phyloP scores from a whole-genome alignment of 2,329 filamentous ascomycete species.

The Neonectria punicea region DNA sequence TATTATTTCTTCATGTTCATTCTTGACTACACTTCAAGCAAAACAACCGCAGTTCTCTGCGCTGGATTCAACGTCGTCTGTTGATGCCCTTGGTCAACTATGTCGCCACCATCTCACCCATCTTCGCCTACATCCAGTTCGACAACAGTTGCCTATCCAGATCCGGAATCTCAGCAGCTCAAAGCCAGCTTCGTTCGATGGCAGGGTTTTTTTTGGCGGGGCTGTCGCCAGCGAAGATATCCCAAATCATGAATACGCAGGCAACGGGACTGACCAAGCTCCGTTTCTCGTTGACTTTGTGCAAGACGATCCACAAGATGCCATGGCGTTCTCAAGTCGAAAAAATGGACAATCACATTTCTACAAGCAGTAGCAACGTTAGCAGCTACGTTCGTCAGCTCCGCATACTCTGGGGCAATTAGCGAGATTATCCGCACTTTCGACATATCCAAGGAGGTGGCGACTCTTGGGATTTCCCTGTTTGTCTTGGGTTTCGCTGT shows the following conservation, averaged over 20 bases:
- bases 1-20: too few relatives aligned
- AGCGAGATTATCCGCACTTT: conserved; percentile 65
- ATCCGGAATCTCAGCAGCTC: too few relatives aligned
- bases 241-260: conserved; percentile 55
- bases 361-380: conserved; percentile 68
- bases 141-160: too few relatives aligned
- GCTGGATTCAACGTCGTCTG: too few relatives aligned
- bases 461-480: conserved; percentile 70
- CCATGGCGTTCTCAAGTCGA: conserved; percentile 64
- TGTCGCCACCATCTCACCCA: too few relatives aligned
- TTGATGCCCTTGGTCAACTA: too few relatives aligned
- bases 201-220: too few relatives aligned
- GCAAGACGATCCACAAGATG: conserved; percentile 73
- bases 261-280: conserved; percentile 70
- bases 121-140: too few relatives aligned
- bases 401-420: conserved; percentile 70
- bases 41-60: too few relatives aligned
- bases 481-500: conserved; percentile 71
- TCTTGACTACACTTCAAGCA: too few relatives aligned
- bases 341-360: conserved; percentile 72
- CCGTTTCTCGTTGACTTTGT: conserved; percentile 77
- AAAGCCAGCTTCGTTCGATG: too few relatives aligned
- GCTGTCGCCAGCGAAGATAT: not conserved
- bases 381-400: conserved; percentile 74
- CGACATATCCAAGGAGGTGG: conserved; percentile 59